Evolutionary conservation across 1,284 basidiomycete genomes (phyloP).

Genomic region (Trichosporon inkin): DNA sequence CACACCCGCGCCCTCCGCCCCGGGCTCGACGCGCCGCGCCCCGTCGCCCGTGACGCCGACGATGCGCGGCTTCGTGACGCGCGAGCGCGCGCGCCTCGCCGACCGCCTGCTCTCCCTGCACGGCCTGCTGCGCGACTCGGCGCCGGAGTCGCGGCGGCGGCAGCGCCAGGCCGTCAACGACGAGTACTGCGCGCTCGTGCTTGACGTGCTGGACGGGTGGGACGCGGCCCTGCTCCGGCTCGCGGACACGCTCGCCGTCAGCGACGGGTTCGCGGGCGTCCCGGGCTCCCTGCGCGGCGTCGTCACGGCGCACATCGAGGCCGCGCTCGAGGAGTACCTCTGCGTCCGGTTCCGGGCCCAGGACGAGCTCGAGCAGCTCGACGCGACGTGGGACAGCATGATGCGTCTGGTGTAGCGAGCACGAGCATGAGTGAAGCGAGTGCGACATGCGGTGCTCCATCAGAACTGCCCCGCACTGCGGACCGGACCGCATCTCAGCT

Average conservation of each 20-base stretch:
- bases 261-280: too few relatives aligned
- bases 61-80: background rate
- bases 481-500: too few relatives aligned
- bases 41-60: conserved; percentile 38
- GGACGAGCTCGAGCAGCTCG: background rate
- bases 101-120: too few relatives aligned
- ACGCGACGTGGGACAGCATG: background rate
- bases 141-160: conserved; percentile 30
- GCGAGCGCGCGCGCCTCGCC: conserved; percentile 23
- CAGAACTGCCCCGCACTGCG: too few relatives aligned
- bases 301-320: too few relatives aligned
- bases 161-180: conserved; percentile 31
- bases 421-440: background rate
- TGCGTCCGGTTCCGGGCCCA: background rate
- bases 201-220: conserved; percentile 13
- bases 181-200: conserved; percentile 35
- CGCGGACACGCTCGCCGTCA: background rate
- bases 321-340: background rate
- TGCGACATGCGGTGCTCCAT: background rate
- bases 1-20: too few relatives aligned
- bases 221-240: background rate
- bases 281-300: too few relatives aligned
- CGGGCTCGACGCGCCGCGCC: too few relatives aligned
- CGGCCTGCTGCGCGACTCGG: background rate
- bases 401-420: background rate